Evolutionary conservation across 306 rosid species (phyloP).

Genomic region (Cyamopsis tetragonoloba): DNA sequence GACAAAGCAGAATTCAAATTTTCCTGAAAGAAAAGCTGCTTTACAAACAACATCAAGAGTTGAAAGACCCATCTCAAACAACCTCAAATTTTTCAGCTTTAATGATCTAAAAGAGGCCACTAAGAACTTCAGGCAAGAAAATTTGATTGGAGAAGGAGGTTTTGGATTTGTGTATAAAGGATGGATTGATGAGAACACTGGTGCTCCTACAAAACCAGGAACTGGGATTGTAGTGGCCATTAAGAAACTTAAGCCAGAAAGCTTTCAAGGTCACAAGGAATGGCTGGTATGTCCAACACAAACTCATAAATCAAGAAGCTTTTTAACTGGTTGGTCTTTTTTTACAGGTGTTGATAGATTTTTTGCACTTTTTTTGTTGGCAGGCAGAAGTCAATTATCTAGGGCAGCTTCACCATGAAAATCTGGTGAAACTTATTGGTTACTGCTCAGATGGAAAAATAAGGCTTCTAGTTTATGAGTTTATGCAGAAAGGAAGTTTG

Average conservation of each 20-base stretch:
- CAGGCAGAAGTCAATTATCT: constrained; percentile 97
- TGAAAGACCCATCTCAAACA: constrained; percentile 29
- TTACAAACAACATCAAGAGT: constrained; percentile 26
- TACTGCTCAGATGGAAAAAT: constrained; percentile 72
- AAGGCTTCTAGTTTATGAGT: constrained; percentile 92
- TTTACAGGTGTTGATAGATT: constrained; percentile 10
- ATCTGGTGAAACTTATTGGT: constrained; percentile 87
- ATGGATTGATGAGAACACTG: constrained; percentile 73
- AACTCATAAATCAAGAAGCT: constrained; percentile 13
- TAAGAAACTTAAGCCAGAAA: constrained; percentile 82
- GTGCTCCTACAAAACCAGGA: constrained; percentile 81
- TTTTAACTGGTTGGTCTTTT: background rate
- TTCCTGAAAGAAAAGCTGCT: constrained; percentile 10
- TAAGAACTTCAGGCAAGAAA: constrained; percentile 70
- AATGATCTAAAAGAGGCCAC: constrained; percentile 78
- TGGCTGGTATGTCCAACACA: constrained; percentile 73
- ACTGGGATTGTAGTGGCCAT: constrained; percentile 84
- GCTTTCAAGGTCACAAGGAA: constrained; percentile 96
- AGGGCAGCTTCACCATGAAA: constrained; percentile 81
- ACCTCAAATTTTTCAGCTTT: constrained; percentile 63
- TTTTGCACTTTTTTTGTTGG: constrained; percentile 6
- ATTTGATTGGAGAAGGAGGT: constrained; percentile 85
- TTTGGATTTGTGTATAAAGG: constrained; percentile 89
- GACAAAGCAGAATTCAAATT: constrained; percentile 28
- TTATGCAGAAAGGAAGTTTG: constrained; percentile 83